phyloP scores from a whole-genome alignment of 805 yeast genomes.

The Ogataea angusta region DNA sequence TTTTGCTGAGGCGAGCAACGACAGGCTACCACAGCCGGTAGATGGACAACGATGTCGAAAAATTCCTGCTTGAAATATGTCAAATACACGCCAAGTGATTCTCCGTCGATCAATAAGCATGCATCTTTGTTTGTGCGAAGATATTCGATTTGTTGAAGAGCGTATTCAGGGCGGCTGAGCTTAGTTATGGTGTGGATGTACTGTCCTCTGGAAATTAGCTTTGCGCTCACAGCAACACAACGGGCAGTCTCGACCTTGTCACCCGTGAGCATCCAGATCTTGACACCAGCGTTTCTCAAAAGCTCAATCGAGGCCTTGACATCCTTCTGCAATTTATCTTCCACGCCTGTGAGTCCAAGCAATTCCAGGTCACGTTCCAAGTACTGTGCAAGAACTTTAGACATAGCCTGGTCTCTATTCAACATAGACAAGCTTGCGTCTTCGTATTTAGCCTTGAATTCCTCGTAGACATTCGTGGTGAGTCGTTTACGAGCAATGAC shows the following conservation, averaged over 20 bases:
- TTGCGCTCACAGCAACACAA: constrained; percentile 95
- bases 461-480: constrained; percentile 48
- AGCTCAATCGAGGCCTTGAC: constrained; percentile 91
- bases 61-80: constrained; percentile 65
- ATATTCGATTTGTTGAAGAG: constrained; percentile 72
- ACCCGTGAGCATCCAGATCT: constrained; percentile 99
- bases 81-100: constrained; percentile 71
- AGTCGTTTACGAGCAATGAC: constrained; percentile 88
- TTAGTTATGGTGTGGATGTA: constrained; percentile 83
- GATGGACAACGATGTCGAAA: constrained; percentile 66
- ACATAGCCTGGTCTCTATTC: constrained; percentile 75
- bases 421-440: constrained; percentile 77
- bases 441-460: constrained; percentile 61
- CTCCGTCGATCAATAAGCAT: constrained; percentile 90
- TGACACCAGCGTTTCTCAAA: constrained; percentile 91
- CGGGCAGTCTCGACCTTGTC: constrained; percentile 98
- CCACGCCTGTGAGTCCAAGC: constrained; percentile 94
- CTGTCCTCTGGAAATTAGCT: constrained; percentile 90
- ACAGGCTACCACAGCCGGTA: constrained; percentile 97
- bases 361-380: constrained; percentile 83
- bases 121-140: constrained; percentile 60
- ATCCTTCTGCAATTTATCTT: constrained; percentile 87
- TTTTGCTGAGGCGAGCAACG: constrained; percentile 98
- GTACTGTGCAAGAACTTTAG: constrained; percentile 58
- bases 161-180: constrained; percentile 57